Conservation (phyloP, 1,284 basidiomycete species). For the Irpex lacteus region DNA sequence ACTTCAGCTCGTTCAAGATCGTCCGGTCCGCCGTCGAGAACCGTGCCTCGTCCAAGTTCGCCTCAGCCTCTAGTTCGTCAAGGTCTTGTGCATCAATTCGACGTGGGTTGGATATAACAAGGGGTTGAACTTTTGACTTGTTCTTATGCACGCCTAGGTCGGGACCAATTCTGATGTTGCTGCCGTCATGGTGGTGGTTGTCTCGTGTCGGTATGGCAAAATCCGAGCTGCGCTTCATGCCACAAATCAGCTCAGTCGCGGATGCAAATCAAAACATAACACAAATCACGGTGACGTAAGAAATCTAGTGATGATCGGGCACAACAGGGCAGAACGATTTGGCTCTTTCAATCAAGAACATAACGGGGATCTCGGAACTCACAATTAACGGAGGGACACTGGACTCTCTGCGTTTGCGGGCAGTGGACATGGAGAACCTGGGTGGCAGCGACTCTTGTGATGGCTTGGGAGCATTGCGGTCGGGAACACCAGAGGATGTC, state of each 20-base stretch:
- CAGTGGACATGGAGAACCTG: conserved; percentile 2
- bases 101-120: background rate
- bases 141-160: background rate
- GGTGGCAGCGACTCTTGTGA: background rate
- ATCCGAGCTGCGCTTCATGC: background rate
- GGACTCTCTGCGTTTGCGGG: background rate
- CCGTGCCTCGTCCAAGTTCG: conserved; percentile 9
- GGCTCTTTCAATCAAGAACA: background rate
- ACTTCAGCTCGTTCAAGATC: conserved; percentile 53
- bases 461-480: background rate
- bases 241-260: background rate
- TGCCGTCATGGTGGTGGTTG: background rate
- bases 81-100: background rate
- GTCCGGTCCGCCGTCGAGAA: conserved; percentile 60
- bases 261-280: background rate
- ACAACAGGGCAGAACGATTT: background rate
- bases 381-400: background rate
- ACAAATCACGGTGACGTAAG: background rate
- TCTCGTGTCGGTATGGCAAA: background rate
- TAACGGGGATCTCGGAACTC: background rate
- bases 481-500: conserved; percentile 15
- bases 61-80: background rate
- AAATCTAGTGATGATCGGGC: background rate
- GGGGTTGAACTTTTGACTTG: background rate
- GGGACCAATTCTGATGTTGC: background rate